A percentile compares a stretch with the other conserved stretches of the same genome.
Evolutionary conservation across 306 rosid genomes (phyloP).

Genomic region (Ziziphus jujuba): DNA sequence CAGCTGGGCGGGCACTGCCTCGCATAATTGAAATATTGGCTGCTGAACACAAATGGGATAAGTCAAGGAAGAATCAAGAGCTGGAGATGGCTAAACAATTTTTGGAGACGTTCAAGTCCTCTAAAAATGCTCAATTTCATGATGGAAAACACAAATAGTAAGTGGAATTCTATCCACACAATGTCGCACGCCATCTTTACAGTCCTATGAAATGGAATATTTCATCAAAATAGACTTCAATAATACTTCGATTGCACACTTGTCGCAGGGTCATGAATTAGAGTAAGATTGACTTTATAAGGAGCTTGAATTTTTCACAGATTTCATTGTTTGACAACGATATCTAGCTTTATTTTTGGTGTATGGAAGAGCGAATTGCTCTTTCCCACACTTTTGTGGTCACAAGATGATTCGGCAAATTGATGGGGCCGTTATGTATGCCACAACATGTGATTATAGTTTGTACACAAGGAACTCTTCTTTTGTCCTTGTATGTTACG

Average conservation of each 20-base stretch:
- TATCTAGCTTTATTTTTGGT: background rate
- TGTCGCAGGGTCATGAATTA: slow-evolving; percentile 29
- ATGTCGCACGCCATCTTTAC: background rate
- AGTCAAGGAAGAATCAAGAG: slow-evolving; percentile 71
- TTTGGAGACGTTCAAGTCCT: slow-evolving; percentile 82
- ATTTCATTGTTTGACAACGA: background rate
- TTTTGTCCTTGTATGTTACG: background rate
- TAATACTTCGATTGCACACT: background rate
- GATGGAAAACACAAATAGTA: slow-evolving; percentile 82
- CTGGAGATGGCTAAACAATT: slow-evolving; percentile 58
- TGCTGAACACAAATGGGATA: slow-evolving; percentile 81
- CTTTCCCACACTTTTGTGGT: background rate
- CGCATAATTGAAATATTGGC: slow-evolving; percentile 86
- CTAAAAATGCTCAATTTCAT: slow-evolving; percentile 82
- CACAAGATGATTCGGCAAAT: background rate
- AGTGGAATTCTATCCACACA: slow-evolving; percentile 7
- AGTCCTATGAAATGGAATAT: background rate
- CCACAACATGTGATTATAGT: background rate
- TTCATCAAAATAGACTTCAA: background rate
- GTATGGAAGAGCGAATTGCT: background rate
- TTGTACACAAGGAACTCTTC: background rate
- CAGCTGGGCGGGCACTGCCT: slow-evolving; percentile 82
- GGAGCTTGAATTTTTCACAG: slow-evolving; percentile 5
- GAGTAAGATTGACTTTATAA: slow-evolving; percentile 12
- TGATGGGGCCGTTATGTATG: background rate